Conservation (phyloP, 2,329 filamentous ascomycete species). For the Aspergillus nomiae region DNA sequence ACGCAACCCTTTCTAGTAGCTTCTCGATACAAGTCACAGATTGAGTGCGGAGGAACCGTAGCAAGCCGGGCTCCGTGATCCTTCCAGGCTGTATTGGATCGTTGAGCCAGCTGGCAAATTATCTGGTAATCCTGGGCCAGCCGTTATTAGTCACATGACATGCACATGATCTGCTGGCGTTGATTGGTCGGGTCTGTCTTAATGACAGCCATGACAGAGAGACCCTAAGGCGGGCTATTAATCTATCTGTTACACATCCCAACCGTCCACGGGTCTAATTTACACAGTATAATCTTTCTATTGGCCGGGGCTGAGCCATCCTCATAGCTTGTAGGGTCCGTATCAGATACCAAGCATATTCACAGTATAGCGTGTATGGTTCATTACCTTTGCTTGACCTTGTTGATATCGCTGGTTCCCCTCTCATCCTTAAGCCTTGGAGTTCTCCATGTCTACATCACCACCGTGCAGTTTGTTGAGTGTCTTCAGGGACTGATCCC, state of each 20-base stretch:
- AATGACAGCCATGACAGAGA: no score
- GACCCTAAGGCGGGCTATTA: neutral
- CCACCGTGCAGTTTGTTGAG: no score
- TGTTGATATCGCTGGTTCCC: neutral
- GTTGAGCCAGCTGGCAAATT: neutral
- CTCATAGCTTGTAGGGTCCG: neutral
- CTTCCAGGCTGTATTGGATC: neutral
- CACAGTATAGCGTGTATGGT: neutral
- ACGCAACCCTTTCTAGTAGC: neutral
- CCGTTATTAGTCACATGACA: neutral
- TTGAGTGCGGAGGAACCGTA: neutral
- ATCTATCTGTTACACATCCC: neutral
- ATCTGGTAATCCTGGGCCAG: neutral
- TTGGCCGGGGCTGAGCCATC: neutral
- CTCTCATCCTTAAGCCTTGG: neutral
- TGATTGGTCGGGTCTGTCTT: no score
- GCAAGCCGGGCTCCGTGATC: neutral
- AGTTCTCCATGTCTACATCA: neutral
- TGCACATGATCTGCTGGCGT: neutral
- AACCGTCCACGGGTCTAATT: neutral
- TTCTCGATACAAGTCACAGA: neutral
- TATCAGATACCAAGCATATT: neutral
- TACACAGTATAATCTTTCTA: neutral
- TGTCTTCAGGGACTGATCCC: neutral
- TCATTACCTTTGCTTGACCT: neutral